phyloP scores from a whole-genome alignment of 2,329 filamentous ascomycete species.

The Fusarium decemcellulare region DNA sequence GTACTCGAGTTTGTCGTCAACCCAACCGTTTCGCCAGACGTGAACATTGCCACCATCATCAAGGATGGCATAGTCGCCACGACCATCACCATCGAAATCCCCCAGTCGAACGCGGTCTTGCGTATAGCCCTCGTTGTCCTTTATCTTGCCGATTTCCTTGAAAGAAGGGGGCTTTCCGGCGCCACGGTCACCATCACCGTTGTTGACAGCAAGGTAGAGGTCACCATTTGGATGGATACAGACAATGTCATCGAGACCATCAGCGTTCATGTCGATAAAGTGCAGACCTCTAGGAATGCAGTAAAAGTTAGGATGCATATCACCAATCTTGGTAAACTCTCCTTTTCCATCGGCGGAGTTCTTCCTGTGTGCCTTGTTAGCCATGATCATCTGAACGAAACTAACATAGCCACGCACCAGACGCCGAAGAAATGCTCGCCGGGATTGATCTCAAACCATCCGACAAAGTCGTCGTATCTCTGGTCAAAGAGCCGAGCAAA shows the following conservation, averaged over 20 bases:
- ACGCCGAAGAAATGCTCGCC: constrained; percentile 9
- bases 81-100: constrained; percentile 20
- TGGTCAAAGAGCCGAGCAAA: constrained; percentile 39
- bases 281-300: constrained; percentile 6
- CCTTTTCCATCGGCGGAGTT: constrained; percentile 1
- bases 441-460: constrained; percentile 28
- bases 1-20: not conserved
- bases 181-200: constrained; percentile 1
- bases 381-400: no score
- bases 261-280: constrained; percentile 24
- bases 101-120: constrained; percentile 16
- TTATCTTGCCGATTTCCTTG: constrained; percentile 8
- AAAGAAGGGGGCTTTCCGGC: not conserved
- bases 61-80: constrained; percentile 6
- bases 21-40: constrained; percentile 5
- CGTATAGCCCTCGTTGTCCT: not conserved
- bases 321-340: constrained; percentile 34
- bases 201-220: constrained; percentile 3
- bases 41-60: constrained; percentile 1
- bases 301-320: constrained; percentile 10
- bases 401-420: not conserved
- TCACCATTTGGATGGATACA: constrained; percentile 5
- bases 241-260: constrained; percentile 27
- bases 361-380: not conserved
- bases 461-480: constrained; percentile 41